Conservation (phyloP, 1,139 yeast genomes). For the Sugiyamaella pinicola region DNA sequence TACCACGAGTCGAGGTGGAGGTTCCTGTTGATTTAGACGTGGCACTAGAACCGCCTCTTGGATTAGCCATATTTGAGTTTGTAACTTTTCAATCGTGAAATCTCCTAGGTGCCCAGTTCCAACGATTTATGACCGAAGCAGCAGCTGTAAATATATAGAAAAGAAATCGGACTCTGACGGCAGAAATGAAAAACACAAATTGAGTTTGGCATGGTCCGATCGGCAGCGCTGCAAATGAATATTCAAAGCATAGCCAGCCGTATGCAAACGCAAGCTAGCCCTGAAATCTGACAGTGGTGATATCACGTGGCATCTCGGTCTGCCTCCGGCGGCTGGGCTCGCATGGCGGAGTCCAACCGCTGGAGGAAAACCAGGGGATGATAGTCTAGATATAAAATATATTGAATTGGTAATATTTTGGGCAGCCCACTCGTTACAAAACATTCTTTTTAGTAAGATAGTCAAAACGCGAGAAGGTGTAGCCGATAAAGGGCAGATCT, state of each 20-base stretch:
- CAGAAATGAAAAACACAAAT: background rate
- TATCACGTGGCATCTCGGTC: background rate
- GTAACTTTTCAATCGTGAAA: too few relatives aligned
- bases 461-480: constrained; percentile 92
- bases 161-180: background rate
- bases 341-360: too few relatives aligned
- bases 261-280: background rate
- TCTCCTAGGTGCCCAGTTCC: too few relatives aligned
- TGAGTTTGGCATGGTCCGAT: background rate
- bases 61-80: constrained; percentile 14
- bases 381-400: background rate
- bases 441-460: constrained; percentile 88
- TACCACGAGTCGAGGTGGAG: constrained; percentile 10
- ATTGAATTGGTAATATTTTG: background rate
- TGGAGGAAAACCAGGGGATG: too few relatives aligned
- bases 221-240: too few relatives aligned
- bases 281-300: background rate
- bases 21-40: constrained; percentile 5
- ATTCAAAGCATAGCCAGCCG: background rate
- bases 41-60: constrained; percentile 4
- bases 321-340: too few relatives aligned
- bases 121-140: too few relatives aligned
- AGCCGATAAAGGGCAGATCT: constrained; percentile 95
- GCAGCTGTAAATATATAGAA: background rate
- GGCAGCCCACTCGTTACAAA: constrained; percentile 42